phyloP scores from a whole-genome alignment of 2,329 filamentous ascomycete species.

The Alternaria consortialis region DNA sequence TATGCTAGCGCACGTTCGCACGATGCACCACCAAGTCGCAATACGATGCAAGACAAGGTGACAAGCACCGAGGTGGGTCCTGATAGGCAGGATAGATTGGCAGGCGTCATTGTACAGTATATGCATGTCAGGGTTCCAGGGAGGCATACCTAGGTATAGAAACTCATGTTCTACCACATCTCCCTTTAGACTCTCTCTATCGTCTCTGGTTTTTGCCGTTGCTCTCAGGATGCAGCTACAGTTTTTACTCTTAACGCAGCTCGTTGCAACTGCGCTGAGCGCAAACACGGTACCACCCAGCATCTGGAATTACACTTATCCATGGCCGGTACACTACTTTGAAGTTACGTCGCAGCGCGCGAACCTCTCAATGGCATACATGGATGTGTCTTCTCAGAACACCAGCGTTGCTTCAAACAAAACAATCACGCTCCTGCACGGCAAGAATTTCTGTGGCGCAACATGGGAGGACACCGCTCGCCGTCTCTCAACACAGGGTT shows the following conservation, averaged over 20 bases:
- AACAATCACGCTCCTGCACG: slow-evolving; percentile 62
- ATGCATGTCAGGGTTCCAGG: neutral
- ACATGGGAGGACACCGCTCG: slow-evolving; percentile 63
- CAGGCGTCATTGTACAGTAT: slow-evolving; percentile 5
- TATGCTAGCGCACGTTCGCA: neutral
- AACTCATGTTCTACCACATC: neutral
- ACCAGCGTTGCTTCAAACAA: slow-evolving; percentile 47
- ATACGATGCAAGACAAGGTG: neutral
- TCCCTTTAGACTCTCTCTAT: neutral
- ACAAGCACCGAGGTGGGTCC: neutral
- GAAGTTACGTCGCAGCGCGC: slow-evolving; percentile 59
- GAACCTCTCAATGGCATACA: slow-evolving; percentile 65
- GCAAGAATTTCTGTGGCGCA: slow-evolving; percentile 65
- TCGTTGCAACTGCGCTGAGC: slow-evolving; percentile 15
- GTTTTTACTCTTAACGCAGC: slow-evolving; percentile 6
- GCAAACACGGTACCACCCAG: slow-evolving; percentile 24
- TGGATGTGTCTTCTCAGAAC: slow-evolving; percentile 58
- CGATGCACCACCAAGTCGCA: neutral
- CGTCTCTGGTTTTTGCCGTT: neutral
- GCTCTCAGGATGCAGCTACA: slow-evolving; percentile 15
- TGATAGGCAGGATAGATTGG: slow-evolving; percentile 6
- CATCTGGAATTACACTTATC: slow-evolving; percentile 57
- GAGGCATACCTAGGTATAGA: neutral
- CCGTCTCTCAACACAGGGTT: slow-evolving; percentile 55
- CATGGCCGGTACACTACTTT: slow-evolving; percentile 60